phyloP scores from a whole-genome alignment of 257 asterid genomes.

The Plantago major region DNA sequence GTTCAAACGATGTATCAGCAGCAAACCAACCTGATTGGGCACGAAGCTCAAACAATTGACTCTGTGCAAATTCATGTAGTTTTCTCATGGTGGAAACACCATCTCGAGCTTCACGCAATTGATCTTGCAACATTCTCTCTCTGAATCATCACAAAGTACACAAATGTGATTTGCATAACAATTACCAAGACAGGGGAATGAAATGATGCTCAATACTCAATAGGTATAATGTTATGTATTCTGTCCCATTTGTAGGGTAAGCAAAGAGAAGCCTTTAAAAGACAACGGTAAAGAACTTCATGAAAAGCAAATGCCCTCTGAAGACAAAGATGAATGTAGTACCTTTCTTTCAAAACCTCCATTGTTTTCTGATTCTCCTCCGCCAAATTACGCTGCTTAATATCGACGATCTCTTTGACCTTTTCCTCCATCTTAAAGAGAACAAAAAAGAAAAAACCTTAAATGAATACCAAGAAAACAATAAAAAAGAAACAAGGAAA shows the following conservation, averaged over 20 bases:
- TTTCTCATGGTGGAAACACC: conserved; percentile 96
- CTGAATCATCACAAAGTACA: conserved; percentile 41
- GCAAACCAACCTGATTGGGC: conserved; percentile 86
- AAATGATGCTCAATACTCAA: no score
- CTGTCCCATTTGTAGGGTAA: no score
- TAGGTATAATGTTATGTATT: no score
- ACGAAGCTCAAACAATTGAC: conserved; percentile 92
- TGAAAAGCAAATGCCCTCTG: conserved; percentile 13
- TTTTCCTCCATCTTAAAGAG: conserved; percentile 89
- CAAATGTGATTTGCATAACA: conserved; percentile 17
- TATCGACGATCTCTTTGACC: conserved; percentile 95
- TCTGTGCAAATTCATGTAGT: conserved; percentile 96
- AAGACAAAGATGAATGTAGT: conserved; percentile 20
- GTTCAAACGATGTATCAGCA: conserved; percentile 5
- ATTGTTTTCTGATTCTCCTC: conserved; percentile 97
- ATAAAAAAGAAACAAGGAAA: conserved; percentile 7
- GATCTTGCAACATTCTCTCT: conserved; percentile 90
- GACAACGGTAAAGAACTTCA: neutral
- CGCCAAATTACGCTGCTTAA: conserved; percentile 95
- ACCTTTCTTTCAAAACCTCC: conserved; percentile 96
- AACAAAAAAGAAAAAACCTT: conserved; percentile 16
- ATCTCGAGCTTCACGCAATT: conserved; percentile 89
- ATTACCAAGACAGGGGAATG: conserved; percentile 14
- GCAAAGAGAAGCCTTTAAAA: no score
- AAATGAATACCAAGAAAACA: conserved; percentile 14